These are phyloP conservation scores for Eutypella sp. DNA, from an alignment of 2,329 filamentous ascomycete genomes.

Conservation along the genomic window DNA sequence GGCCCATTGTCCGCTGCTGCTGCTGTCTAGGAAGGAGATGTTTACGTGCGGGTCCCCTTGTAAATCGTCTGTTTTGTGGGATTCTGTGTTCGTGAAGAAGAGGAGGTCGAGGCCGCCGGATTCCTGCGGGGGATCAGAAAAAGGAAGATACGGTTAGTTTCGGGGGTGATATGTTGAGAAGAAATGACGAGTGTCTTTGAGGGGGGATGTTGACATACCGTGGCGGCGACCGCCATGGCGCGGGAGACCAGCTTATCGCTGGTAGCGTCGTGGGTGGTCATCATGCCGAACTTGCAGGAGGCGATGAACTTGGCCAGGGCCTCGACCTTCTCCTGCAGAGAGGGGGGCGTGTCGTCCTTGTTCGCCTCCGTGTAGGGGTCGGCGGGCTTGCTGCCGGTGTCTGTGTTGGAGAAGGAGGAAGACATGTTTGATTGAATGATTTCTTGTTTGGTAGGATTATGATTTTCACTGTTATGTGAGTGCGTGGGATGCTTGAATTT, in stretches of 20 bases:
- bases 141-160: neutral
- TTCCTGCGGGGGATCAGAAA: no score
- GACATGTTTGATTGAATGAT: conserved; percentile 34
- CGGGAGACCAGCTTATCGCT: conserved; percentile 55
- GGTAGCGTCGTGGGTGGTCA: conserved; percentile 57
- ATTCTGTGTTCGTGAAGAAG: conserved; percentile 88
- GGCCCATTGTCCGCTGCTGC: conserved; percentile 72
- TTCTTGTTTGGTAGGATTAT: no score
- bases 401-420: conserved; percentile 50
- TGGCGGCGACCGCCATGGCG: conserved; percentile 66
- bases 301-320: conserved; percentile 57
- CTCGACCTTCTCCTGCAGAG: conserved; percentile 46
- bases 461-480: no score
- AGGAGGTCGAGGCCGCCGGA: conserved; percentile 73
- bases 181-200: no score
- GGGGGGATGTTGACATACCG: no score
- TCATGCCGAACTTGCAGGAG: conserved; percentile 63
- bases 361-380: conserved; percentile 62
- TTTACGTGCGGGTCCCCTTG: conserved; percentile 68
- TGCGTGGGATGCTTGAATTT: no score
- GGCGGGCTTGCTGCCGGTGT: conserved; percentile 56
- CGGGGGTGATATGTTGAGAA: no score
- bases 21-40: conserved; percentile 70
- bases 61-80: conserved; percentile 79
- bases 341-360: neutral